phyloP scores from a whole-genome alignment of 306 rosid species.

The Castanea crenata region DNA sequence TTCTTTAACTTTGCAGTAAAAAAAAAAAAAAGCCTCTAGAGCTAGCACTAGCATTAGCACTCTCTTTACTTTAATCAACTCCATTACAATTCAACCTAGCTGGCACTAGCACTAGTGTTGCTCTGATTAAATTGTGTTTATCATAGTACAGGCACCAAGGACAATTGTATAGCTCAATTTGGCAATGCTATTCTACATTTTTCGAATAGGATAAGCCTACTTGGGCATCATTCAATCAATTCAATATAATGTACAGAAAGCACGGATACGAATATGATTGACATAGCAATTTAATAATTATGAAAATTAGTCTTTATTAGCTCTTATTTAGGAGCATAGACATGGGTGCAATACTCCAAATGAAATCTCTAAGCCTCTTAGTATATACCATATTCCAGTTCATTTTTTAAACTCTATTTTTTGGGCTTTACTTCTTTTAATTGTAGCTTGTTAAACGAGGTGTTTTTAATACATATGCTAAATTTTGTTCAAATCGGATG shows the following conservation, averaged over 20 bases:
- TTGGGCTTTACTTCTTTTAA: too few relatives aligned
- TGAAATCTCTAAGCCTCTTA: too few relatives aligned
- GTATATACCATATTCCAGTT: too few relatives aligned
- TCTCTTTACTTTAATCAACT: conserved; percentile 32
- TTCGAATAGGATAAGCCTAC: background rate
- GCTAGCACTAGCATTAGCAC: background rate
- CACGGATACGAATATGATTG: too few relatives aligned
- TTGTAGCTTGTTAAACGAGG: too few relatives aligned
- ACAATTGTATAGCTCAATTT: background rate
- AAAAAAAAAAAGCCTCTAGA: background rate
- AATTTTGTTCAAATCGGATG: too few relatives aligned
- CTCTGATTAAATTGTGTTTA: background rate
- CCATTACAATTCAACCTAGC: conserved; percentile 20
- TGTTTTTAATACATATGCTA: accelerated
- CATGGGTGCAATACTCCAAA: too few relatives aligned
- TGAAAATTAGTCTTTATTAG: too few relatives aligned
- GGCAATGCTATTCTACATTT: background rate
- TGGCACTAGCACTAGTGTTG: background rate
- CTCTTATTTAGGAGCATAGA: too few relatives aligned
- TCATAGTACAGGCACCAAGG: background rate
- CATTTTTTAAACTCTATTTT: too few relatives aligned
- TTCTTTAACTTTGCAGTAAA: background rate
- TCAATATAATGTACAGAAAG: too few relatives aligned
- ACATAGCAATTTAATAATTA: too few relatives aligned
- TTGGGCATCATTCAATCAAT: background rate